phyloP scores from a whole-genome alignment of 1,284 basidiomycete species.

The Irpex sp. region DNA sequence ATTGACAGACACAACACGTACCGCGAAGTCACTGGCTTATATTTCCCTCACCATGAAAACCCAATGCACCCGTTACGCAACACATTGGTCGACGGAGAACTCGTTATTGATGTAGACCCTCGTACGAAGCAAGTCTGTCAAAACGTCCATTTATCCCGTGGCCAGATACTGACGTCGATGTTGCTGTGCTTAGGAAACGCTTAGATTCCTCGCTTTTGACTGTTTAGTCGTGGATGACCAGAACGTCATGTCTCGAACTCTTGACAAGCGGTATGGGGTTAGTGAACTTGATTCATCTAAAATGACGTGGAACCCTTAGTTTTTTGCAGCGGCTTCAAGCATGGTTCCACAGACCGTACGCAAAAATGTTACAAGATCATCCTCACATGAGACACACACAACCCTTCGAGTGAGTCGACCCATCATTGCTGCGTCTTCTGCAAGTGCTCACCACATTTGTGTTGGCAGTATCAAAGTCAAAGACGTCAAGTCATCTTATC shows the following conservation, averaged over 20 bases:
- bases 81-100: conserved; percentile 91
- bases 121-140: conserved; percentile 55
- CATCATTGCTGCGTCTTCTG: not conserved
- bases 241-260: conserved; percentile 80
- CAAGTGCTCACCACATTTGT: conserved; percentile 7
- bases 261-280: conserved; percentile 91
- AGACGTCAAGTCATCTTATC: conserved; percentile 86
- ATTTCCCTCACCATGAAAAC: conserved; percentile 85
- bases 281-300: conserved; percentile 24
- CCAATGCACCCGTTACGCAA: conserved; percentile 64
- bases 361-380: conserved; percentile 65
- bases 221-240: conserved; percentile 85
- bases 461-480: conserved; percentile 67
- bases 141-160: conserved; percentile 1
- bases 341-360: conserved; percentile 83
- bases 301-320: conserved; percentile 5
- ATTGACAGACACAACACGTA: conserved; percentile 95
- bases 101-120: conserved; percentile 89
- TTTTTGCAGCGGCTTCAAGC: conserved; percentile 68
- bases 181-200: conserved; percentile 52
- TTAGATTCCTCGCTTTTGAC: conserved; percentile 90
- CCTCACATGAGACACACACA: conserved; percentile 61
- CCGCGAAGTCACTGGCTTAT: conserved; percentile 69
- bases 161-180: conserved; percentile 10
- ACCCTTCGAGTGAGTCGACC: conserved; percentile 78